These are phyloP conservation scores for Yamadazyma olivae DNA, from an alignment of 805 yeast genomes.

Conservation along the genomic window DNA sequence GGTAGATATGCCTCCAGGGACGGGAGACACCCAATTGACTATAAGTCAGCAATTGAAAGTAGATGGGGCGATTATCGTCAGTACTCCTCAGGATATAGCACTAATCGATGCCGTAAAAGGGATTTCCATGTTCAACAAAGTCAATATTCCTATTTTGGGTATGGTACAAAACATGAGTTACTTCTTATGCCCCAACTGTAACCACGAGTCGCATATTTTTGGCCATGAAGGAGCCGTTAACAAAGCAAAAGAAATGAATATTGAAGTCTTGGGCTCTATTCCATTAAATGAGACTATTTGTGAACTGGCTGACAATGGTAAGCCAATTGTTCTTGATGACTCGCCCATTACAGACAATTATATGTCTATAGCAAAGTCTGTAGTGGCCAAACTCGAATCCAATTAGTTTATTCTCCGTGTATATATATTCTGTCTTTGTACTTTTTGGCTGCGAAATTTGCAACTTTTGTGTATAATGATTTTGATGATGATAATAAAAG, in stretches of 20 bases:
- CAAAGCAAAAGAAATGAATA: slow-evolving; percentile 46
- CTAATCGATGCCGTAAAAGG: slow-evolving; percentile 79
- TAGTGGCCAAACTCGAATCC: slow-evolving; percentile 4
- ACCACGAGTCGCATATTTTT: slow-evolving; percentile 70
- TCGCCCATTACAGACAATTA: slow-evolving; percentile 42
- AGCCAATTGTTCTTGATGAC: slow-evolving; percentile 53
- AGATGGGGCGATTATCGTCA: slow-evolving; percentile 78
- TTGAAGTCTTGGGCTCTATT: slow-evolving; percentile 59
- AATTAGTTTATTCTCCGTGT: too few species aligned
- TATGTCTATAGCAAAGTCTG: slow-evolving; percentile 40
- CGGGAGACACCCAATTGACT: slow-evolving; percentile 84
- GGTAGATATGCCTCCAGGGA: slow-evolving; percentile 88
- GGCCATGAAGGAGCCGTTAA: slow-evolving; percentile 59
- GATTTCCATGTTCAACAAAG: slow-evolving; percentile 70
- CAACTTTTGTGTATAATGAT: too few species aligned
- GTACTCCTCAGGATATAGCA: slow-evolving; percentile 87
- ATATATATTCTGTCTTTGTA: too few species aligned
- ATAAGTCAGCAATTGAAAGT: slow-evolving; percentile 74
- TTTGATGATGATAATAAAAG: too few species aligned
- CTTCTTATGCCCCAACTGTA: slow-evolving; percentile 72
- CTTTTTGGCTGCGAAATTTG: slow-evolving; percentile 1
- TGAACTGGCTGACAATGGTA: slow-evolving; percentile 58
- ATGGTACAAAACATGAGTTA: slow-evolving; percentile 82
- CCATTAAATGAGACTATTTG: slow-evolving; percentile 67
- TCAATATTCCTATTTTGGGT: slow-evolving; percentile 70